Evolutionary conservation across 345 rosid genomes (phyloP).

Genomic region (Pugionium dolabratum): DNA sequence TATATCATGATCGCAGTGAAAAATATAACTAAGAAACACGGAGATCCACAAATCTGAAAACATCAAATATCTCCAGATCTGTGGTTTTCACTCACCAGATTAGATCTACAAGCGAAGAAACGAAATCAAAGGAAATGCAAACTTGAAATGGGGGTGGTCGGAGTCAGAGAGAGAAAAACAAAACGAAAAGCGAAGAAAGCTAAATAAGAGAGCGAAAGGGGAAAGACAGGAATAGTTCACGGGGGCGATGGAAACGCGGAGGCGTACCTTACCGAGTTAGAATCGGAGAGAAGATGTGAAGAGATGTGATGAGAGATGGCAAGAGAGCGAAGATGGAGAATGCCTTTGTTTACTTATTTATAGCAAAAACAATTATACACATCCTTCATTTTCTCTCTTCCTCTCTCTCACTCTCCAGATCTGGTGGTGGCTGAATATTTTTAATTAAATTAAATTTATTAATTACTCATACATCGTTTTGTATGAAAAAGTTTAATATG

Average conservation of each 20-base stretch:
- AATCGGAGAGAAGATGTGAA: constrained; percentile 20
- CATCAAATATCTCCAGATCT: constrained; percentile 12
- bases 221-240: constrained; percentile 18
- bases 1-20: background rate
- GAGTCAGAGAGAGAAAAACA: background rate
- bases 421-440: constrained; percentile 3
- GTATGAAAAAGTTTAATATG: no score
- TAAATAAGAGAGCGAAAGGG: constrained; percentile 21
- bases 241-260: constrained; percentile 30
- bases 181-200: background rate
- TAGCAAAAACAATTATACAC: constrained; percentile 15
- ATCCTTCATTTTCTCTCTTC: background rate
- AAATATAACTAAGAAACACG: background rate
- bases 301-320: constrained; percentile 2
- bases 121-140: background rate
- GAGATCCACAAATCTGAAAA: constrained; percentile 22
- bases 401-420: constrained; percentile 1
- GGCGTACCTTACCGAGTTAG: constrained; percentile 44
- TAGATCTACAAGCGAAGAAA: constrained; percentile 1
- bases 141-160: background rate
- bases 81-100: constrained; percentile 23
- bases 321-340: constrained; percentile 39
- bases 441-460: background rate
- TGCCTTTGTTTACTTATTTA: constrained; percentile 31
- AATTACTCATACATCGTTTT: no score